Percentiles rank a stretch among this genome's conserved stretches.
phyloP scores from a whole-genome alignment of 1,284 basidiomycete species.

The Moesziomyces aphidis region DNA sequence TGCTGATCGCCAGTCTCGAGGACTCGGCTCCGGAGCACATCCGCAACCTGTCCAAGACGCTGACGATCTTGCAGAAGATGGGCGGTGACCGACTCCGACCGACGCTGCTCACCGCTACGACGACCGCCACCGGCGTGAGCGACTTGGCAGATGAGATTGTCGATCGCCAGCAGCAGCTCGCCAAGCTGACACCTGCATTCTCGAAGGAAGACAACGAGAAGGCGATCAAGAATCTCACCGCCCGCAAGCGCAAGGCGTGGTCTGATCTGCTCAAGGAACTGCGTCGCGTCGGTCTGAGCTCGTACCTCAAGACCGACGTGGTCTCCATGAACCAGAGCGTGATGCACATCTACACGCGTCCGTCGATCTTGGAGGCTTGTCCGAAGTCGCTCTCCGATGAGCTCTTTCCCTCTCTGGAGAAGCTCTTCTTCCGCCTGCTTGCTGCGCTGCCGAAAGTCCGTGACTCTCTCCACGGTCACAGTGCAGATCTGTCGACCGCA shows the following conservation, averaged over 20 bases:
- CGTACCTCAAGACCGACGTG: constrained; percentile 73
- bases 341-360: constrained; percentile 76
- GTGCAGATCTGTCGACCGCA: constrained; percentile 82
- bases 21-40: constrained; percentile 39
- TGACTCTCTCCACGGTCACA: constrained; percentile 77
- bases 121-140: constrained; percentile 70
- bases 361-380: constrained; percentile 58
- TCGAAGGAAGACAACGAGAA: constrained; percentile 72
- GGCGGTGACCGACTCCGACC: constrained; percentile 36
- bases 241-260: constrained; percentile 89
- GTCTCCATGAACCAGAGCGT: constrained; percentile 75
- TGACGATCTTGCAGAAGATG: constrained; percentile 42
- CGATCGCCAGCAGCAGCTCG: constrained; percentile 75
- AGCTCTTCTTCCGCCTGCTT: constrained; percentile 80
- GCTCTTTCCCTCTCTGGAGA: constrained; percentile 71
- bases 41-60: constrained; percentile 50
- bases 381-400: constrained; percentile 51
- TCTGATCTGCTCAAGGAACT: constrained; percentile 90
- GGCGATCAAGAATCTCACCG: constrained; percentile 79
- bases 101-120: constrained; percentile 19
- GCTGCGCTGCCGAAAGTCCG: constrained; percentile 79
- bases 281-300: constrained; percentile 79
- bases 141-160: constrained; percentile 82
- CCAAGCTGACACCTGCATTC: constrained; percentile 59
- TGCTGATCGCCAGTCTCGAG: constrained; percentile 14